Percentiles rank a stretch among this genome's conserved stretches.
phyloP scores from a whole-genome alignment of 1,284 basidiomycete genomes.

The Puccinia sorghi region DNA sequence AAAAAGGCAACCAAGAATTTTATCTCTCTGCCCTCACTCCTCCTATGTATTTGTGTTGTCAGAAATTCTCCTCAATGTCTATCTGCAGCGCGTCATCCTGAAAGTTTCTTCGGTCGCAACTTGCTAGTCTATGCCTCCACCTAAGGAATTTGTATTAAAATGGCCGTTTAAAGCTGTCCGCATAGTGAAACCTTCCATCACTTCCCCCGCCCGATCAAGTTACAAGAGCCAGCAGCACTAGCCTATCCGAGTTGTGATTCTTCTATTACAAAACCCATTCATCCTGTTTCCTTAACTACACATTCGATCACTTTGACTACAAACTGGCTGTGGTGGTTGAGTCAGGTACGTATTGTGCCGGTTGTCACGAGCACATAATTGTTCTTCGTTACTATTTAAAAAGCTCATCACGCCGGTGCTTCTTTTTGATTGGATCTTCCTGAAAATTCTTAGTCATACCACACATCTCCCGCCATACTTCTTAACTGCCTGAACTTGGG shows the following conservation, averaged over 20 bases:
- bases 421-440: neutral
- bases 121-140: neutral
- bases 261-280: neutral
- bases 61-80: neutral
- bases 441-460: neutral
- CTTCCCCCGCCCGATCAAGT: neutral
- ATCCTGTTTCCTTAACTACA: slow-evolving; percentile 1
- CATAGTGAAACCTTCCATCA: neutral
- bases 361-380: neutral
- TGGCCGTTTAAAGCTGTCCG: too few species aligned
- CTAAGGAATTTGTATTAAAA: neutral
- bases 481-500: neutral
- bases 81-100: neutral
- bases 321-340: neutral
- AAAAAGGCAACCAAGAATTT: neutral
- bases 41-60: neutral
- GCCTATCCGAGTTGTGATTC: neutral
- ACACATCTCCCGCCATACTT: neutral
- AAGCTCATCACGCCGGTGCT: neutral
- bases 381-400: neutral
- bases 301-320: slow-evolving; percentile 11
- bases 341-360: neutral
- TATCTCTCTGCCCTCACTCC: too few species aligned
- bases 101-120: neutral
- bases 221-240: neutral